Evolutionary conservation across 495 filamentous ascomycete species (phyloP).

Genomic region (Stereocaulon alpinum): DNA sequence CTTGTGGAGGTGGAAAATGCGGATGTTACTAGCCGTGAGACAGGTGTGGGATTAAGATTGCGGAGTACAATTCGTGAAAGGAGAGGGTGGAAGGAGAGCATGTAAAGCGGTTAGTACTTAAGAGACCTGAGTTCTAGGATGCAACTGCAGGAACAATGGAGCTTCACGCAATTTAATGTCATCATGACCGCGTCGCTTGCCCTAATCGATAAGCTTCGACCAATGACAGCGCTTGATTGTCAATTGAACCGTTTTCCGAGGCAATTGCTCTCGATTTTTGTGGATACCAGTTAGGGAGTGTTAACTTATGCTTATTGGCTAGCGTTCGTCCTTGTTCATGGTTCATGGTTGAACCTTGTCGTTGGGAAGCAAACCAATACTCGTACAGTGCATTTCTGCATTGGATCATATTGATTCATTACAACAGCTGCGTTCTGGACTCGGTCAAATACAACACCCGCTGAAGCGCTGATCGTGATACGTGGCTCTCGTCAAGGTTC

Average conservation of each 20-base stretch:
- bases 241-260: background rate
- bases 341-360: too few species aligned
- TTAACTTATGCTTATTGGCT: too few species aligned
- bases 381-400: too few species aligned
- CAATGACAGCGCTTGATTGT: slow-evolving; percentile 2
- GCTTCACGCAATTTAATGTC: slow-evolving; percentile 27
- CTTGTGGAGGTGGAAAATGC: slow-evolving; percentile 22
- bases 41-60: background rate
- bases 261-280: too few species aligned
- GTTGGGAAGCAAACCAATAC: too few species aligned
- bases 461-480: slow-evolving; percentile 7
- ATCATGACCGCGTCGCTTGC: slow-evolving; percentile 30
- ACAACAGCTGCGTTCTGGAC: too few species aligned
- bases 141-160: background rate
- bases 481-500: slow-evolving; percentile 17
- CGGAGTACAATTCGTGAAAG: slow-evolving; percentile 5
- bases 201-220: slow-evolving; percentile 16
- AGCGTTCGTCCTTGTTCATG: too few species aligned
- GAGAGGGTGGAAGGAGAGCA: slow-evolving; percentile 1
- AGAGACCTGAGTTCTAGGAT: too few species aligned
- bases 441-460: too few species aligned
- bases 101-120: slow-evolving; percentile 8
- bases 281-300: too few species aligned
- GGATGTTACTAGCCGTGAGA: background rate
- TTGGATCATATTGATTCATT: background rate